Conservation (phyloP, 192 early-diverging fungal species). For the Backusella parvicylindrica region DNA sequence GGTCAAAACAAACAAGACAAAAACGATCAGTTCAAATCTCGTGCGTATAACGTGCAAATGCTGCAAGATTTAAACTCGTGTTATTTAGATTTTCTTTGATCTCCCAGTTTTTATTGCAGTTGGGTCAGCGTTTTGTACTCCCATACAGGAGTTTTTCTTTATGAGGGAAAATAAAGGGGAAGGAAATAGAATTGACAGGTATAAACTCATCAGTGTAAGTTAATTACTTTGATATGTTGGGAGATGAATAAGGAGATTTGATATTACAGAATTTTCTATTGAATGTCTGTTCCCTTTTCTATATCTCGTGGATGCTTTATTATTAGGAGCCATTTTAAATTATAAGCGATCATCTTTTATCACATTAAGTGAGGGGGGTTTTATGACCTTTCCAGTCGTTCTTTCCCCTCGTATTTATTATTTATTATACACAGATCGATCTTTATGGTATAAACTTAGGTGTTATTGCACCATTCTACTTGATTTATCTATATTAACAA, state of each 20-base stretch:
- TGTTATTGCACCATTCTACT: too few relatives aligned
- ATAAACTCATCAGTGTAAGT: not conserved
- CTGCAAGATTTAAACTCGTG: constrained; percentile 3
- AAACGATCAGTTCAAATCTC: not conserved
- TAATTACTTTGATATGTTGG: not conserved
- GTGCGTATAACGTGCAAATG: not conserved
- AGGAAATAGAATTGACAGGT: not conserved
- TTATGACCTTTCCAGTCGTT: not conserved
- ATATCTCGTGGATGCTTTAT: not conserved
- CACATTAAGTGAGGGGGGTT: not conserved
- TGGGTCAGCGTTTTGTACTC: not conserved
- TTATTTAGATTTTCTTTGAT: constrained; percentile 4
- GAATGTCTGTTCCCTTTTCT: constrained; percentile 5
- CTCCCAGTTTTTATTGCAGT: constrained; percentile 3
- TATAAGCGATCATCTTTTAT: not conserved
- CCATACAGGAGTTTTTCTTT: not conserved
- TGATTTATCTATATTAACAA: not conserved
- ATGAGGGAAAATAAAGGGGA: not conserved
- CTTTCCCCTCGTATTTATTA: not conserved
- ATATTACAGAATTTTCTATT: constrained; percentile 6
- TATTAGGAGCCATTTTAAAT: not conserved
- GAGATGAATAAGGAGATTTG: not conserved
- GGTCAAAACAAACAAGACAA: not conserved
- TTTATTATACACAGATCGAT: not conserved
- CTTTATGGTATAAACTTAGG: not conserved